phyloP scores from a whole-genome alignment of 2,329 filamentous ascomycete species.

The Verticillium alfalfae region DNA sequence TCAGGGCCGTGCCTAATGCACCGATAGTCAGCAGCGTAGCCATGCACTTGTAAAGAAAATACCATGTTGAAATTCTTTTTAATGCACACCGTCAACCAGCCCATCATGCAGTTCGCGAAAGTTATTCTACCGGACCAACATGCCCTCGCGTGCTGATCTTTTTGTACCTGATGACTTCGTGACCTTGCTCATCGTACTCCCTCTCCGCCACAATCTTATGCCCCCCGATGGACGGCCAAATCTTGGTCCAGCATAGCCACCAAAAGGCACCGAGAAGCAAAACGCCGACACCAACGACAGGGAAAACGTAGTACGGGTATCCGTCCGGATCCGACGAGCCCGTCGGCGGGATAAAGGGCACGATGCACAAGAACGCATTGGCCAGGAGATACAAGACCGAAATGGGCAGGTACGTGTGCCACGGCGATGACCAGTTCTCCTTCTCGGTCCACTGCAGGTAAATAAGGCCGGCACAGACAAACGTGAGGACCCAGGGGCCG shows the following conservation, averaged over 20 bases:
- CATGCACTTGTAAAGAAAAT: background rate
- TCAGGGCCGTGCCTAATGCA: background rate
- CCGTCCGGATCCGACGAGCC: slow-evolving; percentile 36
- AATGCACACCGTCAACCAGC: too few relatives aligned
- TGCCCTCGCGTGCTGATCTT: slow-evolving; percentile 17
- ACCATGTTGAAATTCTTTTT: background rate
- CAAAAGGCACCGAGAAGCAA: slow-evolving; percentile 44
- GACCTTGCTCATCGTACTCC: slow-evolving; percentile 29
- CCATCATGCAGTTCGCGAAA: background rate
- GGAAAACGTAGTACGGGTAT: slow-evolving; percentile 52
- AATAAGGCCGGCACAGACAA: slow-evolving; percentile 44
- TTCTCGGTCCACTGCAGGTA: slow-evolving; percentile 44
- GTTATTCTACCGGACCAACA: background rate
- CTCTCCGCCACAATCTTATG: slow-evolving; percentile 43
- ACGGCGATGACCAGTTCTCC: slow-evolving; percentile 48
- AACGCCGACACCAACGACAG: slow-evolving; percentile 47
- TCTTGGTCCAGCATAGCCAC: slow-evolving; percentile 46
- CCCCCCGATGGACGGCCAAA: slow-evolving; percentile 41
- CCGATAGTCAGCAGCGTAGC: background rate
- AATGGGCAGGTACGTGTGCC: slow-evolving; percentile 43
- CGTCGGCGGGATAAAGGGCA: slow-evolving; percentile 50
- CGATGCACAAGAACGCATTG: slow-evolving; percentile 46
- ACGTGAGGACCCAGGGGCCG: slow-evolving; percentile 46
- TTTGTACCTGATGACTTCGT: slow-evolving; percentile 33
- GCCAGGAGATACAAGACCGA: slow-evolving; percentile 41